A percentile compares a stretch with the other conserved stretches of the same genome.
Evolutionary conservation across 2,329 filamentous ascomycete species (phyloP).

Genomic region (Fusarium sp.): DNA sequence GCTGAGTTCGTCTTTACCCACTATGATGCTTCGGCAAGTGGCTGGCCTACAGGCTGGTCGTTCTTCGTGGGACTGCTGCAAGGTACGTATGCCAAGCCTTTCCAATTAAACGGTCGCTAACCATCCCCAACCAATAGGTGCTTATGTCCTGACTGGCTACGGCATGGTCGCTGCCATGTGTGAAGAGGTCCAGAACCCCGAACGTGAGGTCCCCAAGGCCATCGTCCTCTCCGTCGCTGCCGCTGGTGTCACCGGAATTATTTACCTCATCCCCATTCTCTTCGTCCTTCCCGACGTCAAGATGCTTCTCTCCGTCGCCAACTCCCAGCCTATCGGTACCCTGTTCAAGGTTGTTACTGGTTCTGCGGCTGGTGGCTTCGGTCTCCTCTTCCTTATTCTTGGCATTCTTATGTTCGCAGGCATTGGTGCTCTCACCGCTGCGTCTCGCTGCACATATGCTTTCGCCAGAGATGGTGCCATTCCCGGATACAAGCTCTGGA

Average conservation of each 20-base stretch:
- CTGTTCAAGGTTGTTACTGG: slow-evolving; percentile 82
- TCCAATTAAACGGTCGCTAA: slow-evolving; percentile 3
- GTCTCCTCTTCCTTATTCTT: slow-evolving; percentile 78
- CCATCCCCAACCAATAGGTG: slow-evolving; percentile 41
- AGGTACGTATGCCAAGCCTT: slow-evolving; percentile 49
- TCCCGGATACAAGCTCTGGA: slow-evolving; percentile 74
- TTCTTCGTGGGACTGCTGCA: slow-evolving; percentile 67
- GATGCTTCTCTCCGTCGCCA: slow-evolving; percentile 71
- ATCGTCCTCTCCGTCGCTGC: slow-evolving; percentile 75
- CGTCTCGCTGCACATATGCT: slow-evolving; percentile 78
- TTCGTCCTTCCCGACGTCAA: slow-evolving; percentile 78
- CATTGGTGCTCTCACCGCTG: slow-evolving; percentile 78
- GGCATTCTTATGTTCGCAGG: slow-evolving; percentile 83
- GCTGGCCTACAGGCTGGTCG: slow-evolving; percentile 74
- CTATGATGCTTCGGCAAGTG: slow-evolving; percentile 75
- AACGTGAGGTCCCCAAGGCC: slow-evolving; percentile 72
- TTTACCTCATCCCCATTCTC: slow-evolving; percentile 77
- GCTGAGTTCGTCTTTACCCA: slow-evolving; percentile 73
- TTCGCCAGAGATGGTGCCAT: slow-evolving; percentile 81
- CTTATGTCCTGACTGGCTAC: slow-evolving; percentile 58
- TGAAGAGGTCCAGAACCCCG: slow-evolving; percentile 69
- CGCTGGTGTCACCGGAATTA: slow-evolving; percentile 69
- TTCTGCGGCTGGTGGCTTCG: slow-evolving; percentile 77
- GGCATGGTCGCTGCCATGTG: slow-evolving; percentile 66
- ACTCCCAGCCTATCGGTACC: slow-evolving; percentile 79